These are phyloP conservation scores for Pyracantha coccinea DNA, from an alignment of 331 rosid genomes.

Conservation along the genomic window DNA sequence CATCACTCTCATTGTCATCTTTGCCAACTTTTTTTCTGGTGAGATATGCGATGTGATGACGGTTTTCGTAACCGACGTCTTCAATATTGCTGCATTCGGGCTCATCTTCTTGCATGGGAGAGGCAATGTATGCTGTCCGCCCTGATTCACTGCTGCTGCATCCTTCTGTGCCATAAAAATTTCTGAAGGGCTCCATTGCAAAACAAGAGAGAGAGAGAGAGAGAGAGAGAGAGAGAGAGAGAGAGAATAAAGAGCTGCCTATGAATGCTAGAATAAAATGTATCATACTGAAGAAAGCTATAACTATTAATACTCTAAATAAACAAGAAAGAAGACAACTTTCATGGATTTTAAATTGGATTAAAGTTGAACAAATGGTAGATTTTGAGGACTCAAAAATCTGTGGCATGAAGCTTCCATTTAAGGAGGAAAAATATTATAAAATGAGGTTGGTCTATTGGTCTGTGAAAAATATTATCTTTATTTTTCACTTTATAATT, in stretches of 20 bases:
- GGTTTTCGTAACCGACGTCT: slow-evolving; percentile 16
- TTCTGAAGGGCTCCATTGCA: slow-evolving; percentile 39
- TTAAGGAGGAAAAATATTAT: slow-evolving; percentile 6
- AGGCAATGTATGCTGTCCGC: slow-evolving; percentile 71
- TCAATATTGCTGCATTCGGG: slow-evolving; percentile 35
- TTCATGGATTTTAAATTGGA: background rate
- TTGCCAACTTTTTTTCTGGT: slow-evolving; percentile 10
- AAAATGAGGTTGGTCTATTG: slow-evolving; percentile 15
- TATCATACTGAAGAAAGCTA: background rate
- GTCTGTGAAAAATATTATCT: slow-evolving; percentile 1
- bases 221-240: slow-evolving; percentile 11
- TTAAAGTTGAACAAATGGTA: slow-evolving; percentile 3
- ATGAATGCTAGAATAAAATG: slow-evolving; percentile 2
- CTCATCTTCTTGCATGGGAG: slow-evolving; percentile 64
- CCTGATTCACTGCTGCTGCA: slow-evolving; percentile 91
- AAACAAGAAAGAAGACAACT: background rate
- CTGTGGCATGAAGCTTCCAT: slow-evolving; percentile 9
- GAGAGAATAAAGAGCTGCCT: slow-evolving; percentile 19
- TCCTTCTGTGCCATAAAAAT: slow-evolving; percentile 50
- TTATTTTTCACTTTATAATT: slow-evolving; percentile 16
- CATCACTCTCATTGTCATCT: slow-evolving; percentile 56
- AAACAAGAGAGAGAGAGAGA: background rate
- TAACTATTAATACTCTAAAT: background rate
- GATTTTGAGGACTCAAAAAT: slow-evolving; percentile 7
- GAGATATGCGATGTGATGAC: slow-evolving; percentile 16